Base-by-base conservation (phyloP, 2,329 filamentous ascomycete species). In the Diaporthe caulivora region DNA sequence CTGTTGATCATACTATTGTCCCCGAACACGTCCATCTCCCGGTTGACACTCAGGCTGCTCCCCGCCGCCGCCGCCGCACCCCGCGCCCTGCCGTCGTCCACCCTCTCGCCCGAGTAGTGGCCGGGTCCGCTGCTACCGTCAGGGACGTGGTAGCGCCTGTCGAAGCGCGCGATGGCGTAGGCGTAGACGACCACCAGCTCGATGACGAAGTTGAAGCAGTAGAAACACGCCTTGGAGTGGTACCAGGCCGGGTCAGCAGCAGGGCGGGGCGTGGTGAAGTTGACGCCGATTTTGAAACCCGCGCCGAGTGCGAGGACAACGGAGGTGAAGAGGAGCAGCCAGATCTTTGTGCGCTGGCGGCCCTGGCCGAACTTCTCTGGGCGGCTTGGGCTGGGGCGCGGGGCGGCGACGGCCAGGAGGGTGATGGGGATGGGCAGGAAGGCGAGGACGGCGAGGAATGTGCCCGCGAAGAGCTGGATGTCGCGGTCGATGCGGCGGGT, bases 191-290 rank as follows among this genome's bases (percentile, higher is more conserved):
- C 90, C 31, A 93, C 79, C 53, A 95, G 84, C 82, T 97, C 95
- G 49, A 95, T 86, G 21, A 84, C 85, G 79, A 94, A 97, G 83
- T 94, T 93, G 85, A 97, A 94, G 79, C 91, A 83, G 84, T 97
- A 97, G 85, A 95, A 97, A 78, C 89, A 90, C 1, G 91, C 89
- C 80, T 92, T 93, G 78, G 85, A 85, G 78, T 94, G 89, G 80
- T 92, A 96, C 88, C 92, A 93, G 7, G 91, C 92, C 2, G 93
- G 91, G 72, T 90, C 54, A 15, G 57, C 84, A 72, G 79, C 77
- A 4, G 86, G 89, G 37, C 87, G 87, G 7, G 74, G 74, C 0
- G 85, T 79, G 71, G 85, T 85, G 81, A 87, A 94, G 37, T 80
- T 83, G 1, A 88, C 89, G 21, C 87, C 92, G 40, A 89, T 86